These are phyloP conservation scores for Penicillium italicum DNA, from an alignment of 2,329 filamentous ascomycete species.

Conservation along the genomic window DNA sequence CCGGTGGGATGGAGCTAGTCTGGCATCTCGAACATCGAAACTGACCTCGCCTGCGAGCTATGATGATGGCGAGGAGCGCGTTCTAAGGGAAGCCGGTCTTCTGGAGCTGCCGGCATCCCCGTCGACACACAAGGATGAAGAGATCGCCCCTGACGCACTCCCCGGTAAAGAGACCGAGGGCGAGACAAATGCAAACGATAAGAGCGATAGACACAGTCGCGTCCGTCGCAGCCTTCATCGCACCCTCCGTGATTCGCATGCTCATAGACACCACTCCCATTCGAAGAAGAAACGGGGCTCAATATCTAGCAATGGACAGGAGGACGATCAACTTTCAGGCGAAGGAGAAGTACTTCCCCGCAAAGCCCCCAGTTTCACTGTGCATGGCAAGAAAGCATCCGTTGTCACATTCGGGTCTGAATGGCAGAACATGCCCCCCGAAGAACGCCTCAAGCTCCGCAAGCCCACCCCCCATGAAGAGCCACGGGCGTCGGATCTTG, in stretches of 20 bases:
- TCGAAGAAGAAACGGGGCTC: constrained; percentile 75
- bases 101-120: constrained; percentile 49
- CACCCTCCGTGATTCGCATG: constrained; percentile 75
- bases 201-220: constrained; percentile 56
- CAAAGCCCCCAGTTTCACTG: constrained; percentile 83
- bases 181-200: constrained; percentile 29
- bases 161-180: constrained; percentile 40
- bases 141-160: constrained; percentile 42
- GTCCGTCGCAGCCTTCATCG: constrained; percentile 85
- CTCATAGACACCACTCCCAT: constrained; percentile 60
- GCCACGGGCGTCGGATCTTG: constrained; percentile 34
- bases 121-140: constrained; percentile 42
- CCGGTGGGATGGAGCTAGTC: constrained; percentile 35
- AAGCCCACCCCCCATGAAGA: constrained; percentile 46
- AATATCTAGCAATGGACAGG: constrained; percentile 54
- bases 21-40: constrained; percentile 35
- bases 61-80: constrained; percentile 64
- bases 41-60: constrained; percentile 40
- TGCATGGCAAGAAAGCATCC: constrained; percentile 96
- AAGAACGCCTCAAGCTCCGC: constrained; percentile 66
- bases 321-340: constrained; percentile 43
- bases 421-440: constrained; percentile 71
- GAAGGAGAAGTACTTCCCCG: constrained; percentile 69
- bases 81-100: constrained; percentile 66
- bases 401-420: constrained; percentile 96